These are phyloP conservation scores for Sporothrix schenckii DNA, from an alignment of 2,329 filamentous ascomycete genomes.

Conservation along the genomic window DNA sequence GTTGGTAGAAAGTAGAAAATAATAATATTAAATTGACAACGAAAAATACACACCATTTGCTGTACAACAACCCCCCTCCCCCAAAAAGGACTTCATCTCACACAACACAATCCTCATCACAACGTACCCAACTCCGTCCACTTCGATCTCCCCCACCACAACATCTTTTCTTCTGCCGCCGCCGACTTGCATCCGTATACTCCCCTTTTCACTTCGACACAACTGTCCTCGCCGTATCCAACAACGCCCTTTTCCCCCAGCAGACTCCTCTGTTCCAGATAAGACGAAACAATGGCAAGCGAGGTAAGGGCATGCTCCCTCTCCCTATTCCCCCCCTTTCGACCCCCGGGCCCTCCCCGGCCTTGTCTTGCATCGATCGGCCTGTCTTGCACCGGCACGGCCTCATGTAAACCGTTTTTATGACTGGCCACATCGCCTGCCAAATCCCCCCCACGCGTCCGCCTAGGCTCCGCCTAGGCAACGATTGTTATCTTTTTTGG, in stretches of 20 bases:
- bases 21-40: conserved; percentile 17
- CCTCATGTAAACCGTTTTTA: not conserved
- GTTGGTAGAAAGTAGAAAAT: conserved; percentile 20
- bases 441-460: conserved; percentile 5
- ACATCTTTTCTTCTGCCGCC: conserved; percentile 1
- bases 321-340: not conserved
- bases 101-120: conserved; percentile 18
- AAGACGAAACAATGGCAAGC: conserved; percentile 33
- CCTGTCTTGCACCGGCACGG: conserved; percentile 12
- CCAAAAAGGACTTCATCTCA: conserved; percentile 25
- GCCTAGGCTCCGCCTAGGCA: not conserved
- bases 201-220: conserved; percentile 16
- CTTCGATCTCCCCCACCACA: conserved; percentile 5
- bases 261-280: conserved; percentile 26
- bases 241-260: not conserved
- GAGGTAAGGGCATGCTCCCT: conserved; percentile 31
- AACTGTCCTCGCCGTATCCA: not conserved
- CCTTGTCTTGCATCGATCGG: not conserved
- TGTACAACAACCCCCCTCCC: conserved; percentile 23
- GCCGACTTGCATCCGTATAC: conserved; percentile 12
- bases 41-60: conserved; percentile 25
- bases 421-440: not conserved
- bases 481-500: not conserved
- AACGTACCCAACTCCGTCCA: conserved; percentile 20
- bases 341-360: not conserved